phyloP scores from a whole-genome alignment of 2,329 filamentous ascomycete genomes.

The Calonectria hongkongensis region DNA sequence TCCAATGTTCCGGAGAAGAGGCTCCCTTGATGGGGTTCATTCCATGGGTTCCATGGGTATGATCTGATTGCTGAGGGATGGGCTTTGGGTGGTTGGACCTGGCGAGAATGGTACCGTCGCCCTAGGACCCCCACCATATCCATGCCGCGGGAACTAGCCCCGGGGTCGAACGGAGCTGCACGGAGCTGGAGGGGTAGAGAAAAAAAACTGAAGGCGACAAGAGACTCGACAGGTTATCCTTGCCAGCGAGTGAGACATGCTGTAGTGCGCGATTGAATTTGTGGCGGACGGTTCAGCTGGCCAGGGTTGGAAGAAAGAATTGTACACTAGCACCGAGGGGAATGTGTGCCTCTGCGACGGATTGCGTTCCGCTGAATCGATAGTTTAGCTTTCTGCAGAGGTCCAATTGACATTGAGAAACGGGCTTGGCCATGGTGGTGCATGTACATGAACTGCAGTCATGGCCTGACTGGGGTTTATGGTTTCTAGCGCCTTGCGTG shows the following conservation, averaged over 20 bases:
- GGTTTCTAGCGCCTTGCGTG: constrained; percentile 24
- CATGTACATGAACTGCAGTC: constrained; percentile 53
- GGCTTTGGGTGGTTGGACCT: constrained; percentile 2
- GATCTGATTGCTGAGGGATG: constrained; percentile 31
- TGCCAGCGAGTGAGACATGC: constrained; percentile 34
- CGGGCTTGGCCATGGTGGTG: constrained; percentile 38
- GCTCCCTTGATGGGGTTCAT: constrained; percentile 27
- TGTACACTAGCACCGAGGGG: not conserved
- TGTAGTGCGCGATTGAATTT: constrained; percentile 37
- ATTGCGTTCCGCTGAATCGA: constrained; percentile 39
- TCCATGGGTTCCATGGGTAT: constrained; percentile 25
- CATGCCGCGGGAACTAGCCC: constrained; percentile 35
- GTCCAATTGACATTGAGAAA: constrained; percentile 32
- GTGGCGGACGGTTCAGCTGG: constrained; percentile 45
- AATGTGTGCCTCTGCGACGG: constrained; percentile 14
- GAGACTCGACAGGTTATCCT: constrained; percentile 21
- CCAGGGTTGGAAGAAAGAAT: constrained; percentile 41
- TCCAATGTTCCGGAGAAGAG: constrained; percentile 19
- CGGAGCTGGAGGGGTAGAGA: constrained; percentile 33
- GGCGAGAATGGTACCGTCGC: constrained; percentile 16
- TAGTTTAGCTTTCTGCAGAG: constrained; percentile 43
- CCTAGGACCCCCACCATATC: constrained; percentile 24
- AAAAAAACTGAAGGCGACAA: not conserved
- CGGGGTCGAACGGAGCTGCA: constrained; percentile 51
- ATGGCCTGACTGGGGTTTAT: constrained; percentile 49